These are phyloP conservation scores for Tuctoria greenei DNA, from an alignment of 176 grass and related monocot genomes.

Conservation along the genomic window DNA sequence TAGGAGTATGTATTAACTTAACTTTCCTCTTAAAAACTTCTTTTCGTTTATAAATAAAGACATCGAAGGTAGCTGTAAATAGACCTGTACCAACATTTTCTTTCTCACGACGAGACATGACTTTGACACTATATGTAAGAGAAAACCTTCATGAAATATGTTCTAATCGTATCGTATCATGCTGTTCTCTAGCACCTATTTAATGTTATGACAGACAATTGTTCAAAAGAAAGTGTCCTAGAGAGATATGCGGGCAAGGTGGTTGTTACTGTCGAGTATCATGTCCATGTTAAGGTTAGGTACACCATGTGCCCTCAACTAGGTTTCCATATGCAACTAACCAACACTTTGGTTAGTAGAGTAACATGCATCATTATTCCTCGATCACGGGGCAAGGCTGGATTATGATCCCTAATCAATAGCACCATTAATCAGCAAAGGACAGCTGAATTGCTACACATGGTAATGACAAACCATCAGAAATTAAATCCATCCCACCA, in stretches of 20 bases:
- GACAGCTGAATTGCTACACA: background rate
- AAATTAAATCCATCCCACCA: slow-evolving; percentile 22
- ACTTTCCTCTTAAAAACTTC: background rate
- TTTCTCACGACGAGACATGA: background rate
- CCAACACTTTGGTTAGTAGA: background rate
- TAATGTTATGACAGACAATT: background rate
- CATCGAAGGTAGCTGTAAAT: no score
- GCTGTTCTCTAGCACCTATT: background rate
- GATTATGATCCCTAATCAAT: background rate
- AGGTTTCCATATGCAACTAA: slow-evolving; percentile 34
- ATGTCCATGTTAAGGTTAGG: slow-evolving; percentile 10
- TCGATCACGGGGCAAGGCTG: slow-evolving; percentile 31
- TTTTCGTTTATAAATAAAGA: background rate
- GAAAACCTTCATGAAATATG: background rate
- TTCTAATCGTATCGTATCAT: background rate
- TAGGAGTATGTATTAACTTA: background rate
- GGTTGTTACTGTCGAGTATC: slow-evolving; percentile 2
- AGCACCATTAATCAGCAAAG: slow-evolving; percentile 7
- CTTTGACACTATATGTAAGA: no score
- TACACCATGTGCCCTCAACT: slow-evolving; percentile 17
- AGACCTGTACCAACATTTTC: background rate
- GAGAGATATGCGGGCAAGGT: background rate
- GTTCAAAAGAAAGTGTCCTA: background rate
- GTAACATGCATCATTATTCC: slow-evolving; percentile 28
- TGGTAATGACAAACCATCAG: background rate